Conservation (phyloP, 768 basidiomycete species). For the Podaxis sp. region DNA sequence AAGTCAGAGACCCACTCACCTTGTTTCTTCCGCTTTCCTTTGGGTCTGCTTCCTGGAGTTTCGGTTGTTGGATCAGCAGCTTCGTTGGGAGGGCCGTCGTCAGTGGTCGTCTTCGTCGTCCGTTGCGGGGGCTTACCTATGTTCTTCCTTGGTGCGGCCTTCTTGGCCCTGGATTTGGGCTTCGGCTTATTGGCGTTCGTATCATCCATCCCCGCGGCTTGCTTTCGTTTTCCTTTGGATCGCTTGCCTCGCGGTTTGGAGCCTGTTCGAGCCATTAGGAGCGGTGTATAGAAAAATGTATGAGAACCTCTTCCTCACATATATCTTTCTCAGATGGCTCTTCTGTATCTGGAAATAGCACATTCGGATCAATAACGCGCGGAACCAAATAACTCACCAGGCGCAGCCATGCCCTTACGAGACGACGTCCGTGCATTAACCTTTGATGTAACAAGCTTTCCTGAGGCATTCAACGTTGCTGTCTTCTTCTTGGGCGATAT, state of each 20-base stretch:
- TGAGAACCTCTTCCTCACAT: not conserved
- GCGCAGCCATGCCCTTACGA: not conserved
- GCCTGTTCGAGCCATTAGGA: not conserved
- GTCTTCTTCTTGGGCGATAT: slow-evolving; percentile 15
- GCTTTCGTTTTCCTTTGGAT: not conserved
- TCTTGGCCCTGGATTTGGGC: not conserved
- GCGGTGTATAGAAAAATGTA: not conserved
- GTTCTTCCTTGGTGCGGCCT: slow-evolving; percentile 1
- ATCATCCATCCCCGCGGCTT: not conserved
- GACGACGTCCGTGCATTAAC: not conserved
- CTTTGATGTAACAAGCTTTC: not conserved
- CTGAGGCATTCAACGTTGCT: not conserved
- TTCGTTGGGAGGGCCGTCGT: not conserved
- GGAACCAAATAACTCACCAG: not conserved
- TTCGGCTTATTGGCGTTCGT: not conserved
- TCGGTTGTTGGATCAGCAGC: not conserved
- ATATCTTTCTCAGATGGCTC: not conserved
- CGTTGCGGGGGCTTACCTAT: not conserved
- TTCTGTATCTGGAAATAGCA: not conserved
- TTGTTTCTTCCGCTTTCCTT: slow-evolving; percentile 10
- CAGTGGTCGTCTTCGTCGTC: not conserved
- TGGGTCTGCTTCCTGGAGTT: not conserved
- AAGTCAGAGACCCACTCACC: not conserved
- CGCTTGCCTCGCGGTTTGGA: not conserved
- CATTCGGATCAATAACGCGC: not conserved